Evolutionary conservation across 2,329 filamentous ascomycete genomes (phyloP).

Genomic region (Claviceps sp.): DNA sequence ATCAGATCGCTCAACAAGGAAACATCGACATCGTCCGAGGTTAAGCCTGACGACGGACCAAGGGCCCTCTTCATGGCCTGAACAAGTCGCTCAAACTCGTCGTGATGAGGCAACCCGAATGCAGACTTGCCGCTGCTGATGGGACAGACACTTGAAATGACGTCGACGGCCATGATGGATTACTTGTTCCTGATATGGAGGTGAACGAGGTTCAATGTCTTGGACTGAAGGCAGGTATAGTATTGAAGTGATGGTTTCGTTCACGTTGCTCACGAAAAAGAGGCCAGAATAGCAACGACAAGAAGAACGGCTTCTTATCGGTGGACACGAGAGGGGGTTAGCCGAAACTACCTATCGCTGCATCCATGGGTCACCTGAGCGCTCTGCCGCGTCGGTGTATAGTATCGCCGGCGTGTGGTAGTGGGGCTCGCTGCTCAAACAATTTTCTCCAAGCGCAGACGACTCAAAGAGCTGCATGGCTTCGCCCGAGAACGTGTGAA

Average conservation of each 20-base stretch:
- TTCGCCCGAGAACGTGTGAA: background rate
- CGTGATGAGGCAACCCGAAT: constrained; percentile 16
- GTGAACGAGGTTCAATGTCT: background rate
- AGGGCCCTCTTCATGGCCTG: constrained; percentile 58
- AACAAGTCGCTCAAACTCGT: constrained; percentile 58
- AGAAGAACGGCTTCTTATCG: background rate
- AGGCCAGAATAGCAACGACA: constrained; percentile 14
- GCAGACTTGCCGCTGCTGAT: constrained; percentile 10
- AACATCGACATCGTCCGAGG: constrained; percentile 70
- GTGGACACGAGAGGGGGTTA: constrained; percentile 3
- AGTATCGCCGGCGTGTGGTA: constrained; percentile 15
- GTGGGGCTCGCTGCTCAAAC: constrained; percentile 13
- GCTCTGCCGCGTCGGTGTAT: constrained; percentile 13
- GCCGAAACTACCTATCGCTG: constrained; percentile 5
- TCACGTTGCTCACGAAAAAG: constrained; percentile 2
- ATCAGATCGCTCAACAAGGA: constrained; percentile 58
- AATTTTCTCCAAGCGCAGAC: no score
- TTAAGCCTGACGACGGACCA: constrained; percentile 68
- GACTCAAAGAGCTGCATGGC: background rate
- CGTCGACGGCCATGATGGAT: constrained; percentile 22
- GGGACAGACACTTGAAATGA: constrained; percentile 15
- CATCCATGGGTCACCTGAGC: constrained; percentile 11
- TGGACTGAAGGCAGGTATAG: background rate
- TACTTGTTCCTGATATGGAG: constrained; percentile 2
- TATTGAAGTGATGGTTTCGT: background rate